phyloP scores from a whole-genome alignment of 1,284 basidiomycete species.

The Pterula multifida region DNA sequence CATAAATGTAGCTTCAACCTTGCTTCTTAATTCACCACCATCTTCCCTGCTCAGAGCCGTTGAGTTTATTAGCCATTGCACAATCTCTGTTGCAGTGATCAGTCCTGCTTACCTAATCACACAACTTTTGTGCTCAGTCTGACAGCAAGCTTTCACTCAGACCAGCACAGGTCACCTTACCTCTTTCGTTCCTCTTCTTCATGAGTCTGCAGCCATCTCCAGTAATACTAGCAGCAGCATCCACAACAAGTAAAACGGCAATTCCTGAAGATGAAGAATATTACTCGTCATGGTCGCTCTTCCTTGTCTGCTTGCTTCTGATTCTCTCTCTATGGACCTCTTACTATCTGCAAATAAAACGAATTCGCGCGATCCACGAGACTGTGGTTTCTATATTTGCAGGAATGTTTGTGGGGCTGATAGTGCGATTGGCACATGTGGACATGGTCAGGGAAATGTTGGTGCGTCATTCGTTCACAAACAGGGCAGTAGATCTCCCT shows the following conservation, averaged over 20 bases:
- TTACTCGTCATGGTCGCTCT: constrained; percentile 89
- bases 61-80: not conserved
- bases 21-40: not conserved
- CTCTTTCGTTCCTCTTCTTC: constrained; percentile 2
- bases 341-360: constrained; percentile 95
- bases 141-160: no score
- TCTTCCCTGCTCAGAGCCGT: not conserved
- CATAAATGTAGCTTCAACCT: not conserved
- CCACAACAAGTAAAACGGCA: constrained; percentile 19
- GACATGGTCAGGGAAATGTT: constrained; percentile 96
- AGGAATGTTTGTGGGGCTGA: constrained; percentile 91
- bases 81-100: not conserved
- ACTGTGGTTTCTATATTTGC: constrained; percentile 94
- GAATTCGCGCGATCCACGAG: constrained; percentile 93
- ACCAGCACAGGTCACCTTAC: not conserved
- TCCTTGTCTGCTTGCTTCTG: constrained; percentile 89
- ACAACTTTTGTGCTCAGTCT: no score
- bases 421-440: constrained; percentile 84
- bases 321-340: constrained; percentile 93
- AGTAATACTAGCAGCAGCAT: constrained; percentile 15
- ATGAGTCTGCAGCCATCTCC: constrained; percentile 22
- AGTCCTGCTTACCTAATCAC: not conserved
- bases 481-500: not conserved
- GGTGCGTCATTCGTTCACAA: constrained; percentile 38
- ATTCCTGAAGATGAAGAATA: constrained; percentile 73